Evolutionary conservation across 73 alveolate genomes (phyloP), one percentile per base, ranked within the genome.

Genomic region (Paramecium sexaurelia): DNA sequence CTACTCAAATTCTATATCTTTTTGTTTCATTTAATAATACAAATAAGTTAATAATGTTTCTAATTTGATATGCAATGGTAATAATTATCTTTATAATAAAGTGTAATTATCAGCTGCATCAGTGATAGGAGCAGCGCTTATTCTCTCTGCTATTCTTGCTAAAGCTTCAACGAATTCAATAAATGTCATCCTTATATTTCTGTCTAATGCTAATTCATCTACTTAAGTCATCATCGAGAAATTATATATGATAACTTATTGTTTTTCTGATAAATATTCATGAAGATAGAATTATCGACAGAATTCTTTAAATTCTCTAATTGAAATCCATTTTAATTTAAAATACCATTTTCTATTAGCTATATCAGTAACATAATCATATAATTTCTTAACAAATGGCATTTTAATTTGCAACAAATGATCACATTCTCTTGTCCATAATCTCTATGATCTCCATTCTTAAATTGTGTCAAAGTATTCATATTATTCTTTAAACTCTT

Each of bases 141-240:
- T 41, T 7, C 73, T 93, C 7, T 95, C 97, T 7, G 98, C 97
- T n/a, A 93, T 90, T 45, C 98, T 86, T 86, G 95, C 96, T 17
- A 96, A 24, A 13, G 96, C 98, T 91, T 96, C 98, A 5, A 96
- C 33, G 55, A 96, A 96, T 73, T 96, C 98, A 35, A 93, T 85
- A 55, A 88, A 92, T 17, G 78, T 19, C 98, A 96, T 96, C 55
- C 94, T 82, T 75, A 94, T 92, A 56, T 96, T 97, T 40, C 98
- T 92, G 35, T 96, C 98, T 32, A 20, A 55, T 13, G 96, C 96
- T 17, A 95, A 55, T 67, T 96, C 99, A 73, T 95, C 92, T 5
- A 94, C 92, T 85, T 96, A 93, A 26, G 98, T 96, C 98, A 95
- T 95, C 95, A 95, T 96, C 13, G 98, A 83, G 35, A 94, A 82